These are phyloP conservation scores for Talaromyces piceae DNA, from an alignment of 2,329 filamentous ascomycete species.

Conservation along the genomic window DNA sequence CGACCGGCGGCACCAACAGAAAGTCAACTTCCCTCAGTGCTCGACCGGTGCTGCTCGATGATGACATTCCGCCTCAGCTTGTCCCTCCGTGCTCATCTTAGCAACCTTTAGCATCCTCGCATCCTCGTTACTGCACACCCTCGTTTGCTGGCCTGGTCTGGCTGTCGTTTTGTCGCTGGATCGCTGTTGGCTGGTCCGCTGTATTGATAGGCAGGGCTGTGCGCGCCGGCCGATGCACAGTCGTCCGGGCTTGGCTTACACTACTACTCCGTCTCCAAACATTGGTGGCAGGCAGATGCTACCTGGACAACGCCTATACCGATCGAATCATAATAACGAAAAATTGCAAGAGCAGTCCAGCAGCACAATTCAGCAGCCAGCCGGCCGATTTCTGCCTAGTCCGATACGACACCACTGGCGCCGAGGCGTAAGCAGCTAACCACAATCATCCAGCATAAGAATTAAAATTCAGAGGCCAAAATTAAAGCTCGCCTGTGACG, in stretches of 20 bases:
- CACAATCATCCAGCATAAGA: not conserved
- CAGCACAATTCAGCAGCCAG: too few relatives aligned
- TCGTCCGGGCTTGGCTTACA: not conserved
- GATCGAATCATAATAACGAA: too few relatives aligned
- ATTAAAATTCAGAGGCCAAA: too few relatives aligned
- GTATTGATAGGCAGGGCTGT: not conserved
- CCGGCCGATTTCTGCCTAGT: not conserved
- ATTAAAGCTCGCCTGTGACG: not conserved
- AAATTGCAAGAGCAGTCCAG: too few relatives aligned
- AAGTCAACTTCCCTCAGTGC: too few relatives aligned
- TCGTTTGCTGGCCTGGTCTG: not conserved
- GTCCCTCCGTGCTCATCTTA: too few relatives aligned
- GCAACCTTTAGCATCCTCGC: too few relatives aligned
- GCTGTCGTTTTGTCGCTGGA: not conserved
- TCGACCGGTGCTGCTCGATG: not conserved
- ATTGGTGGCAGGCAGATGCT: not conserved
- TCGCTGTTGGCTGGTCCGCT: not conserved
- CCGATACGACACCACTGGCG: not conserved
- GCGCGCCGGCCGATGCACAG: not conserved
- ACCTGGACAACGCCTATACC: not conserved
- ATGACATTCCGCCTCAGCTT: not conserved
- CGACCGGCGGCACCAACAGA: too few relatives aligned
- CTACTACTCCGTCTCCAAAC: not conserved
- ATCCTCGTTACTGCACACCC: too few relatives aligned
- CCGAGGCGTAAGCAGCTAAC: not conserved